These are phyloP conservation scores for Lasiosphaeriaceae sp. DNA, from an alignment of 495 filamentous ascomycete species.

Conservation along the genomic window DNA sequence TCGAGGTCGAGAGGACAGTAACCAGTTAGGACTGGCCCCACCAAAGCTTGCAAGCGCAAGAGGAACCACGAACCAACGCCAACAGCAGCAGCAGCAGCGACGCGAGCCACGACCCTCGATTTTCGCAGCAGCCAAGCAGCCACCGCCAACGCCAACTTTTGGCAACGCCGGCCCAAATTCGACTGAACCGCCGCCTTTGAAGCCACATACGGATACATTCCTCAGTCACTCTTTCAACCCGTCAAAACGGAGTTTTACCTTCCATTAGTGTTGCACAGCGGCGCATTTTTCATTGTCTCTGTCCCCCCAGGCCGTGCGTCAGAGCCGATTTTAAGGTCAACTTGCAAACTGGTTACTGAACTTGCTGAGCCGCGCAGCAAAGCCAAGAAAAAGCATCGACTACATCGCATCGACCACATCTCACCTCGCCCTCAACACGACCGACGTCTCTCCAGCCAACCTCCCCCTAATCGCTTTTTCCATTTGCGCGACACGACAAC, in stretches of 20 bases:
- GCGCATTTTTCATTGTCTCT: neutral
- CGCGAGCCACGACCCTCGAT: constrained; percentile 12
- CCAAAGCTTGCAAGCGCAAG: constrained; percentile 1
- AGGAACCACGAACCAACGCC: constrained; percentile 5
- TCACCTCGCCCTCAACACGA: neutral
- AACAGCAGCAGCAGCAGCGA: constrained; percentile 14
- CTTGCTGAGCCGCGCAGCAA: too few relatives aligned
- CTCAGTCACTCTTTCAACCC: constrained; percentile 17
- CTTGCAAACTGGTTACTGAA: too few relatives aligned
- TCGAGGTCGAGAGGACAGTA: too few relatives aligned
- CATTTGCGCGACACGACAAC: neutral
- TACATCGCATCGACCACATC: too few relatives aligned
- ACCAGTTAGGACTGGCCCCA: constrained; percentile 15
- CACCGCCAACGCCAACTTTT: constrained; percentile 7
- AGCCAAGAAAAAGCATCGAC: too few relatives aligned
- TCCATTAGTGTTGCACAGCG: neutral
- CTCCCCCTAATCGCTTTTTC: neutral
- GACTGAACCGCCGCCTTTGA: constrained; percentile 2
- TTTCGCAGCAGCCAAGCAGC: neutral
- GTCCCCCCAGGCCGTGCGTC: neutral
- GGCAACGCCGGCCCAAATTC: constrained; percentile 6
- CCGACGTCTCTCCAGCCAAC: neutral
- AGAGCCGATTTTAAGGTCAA: too few relatives aligned
- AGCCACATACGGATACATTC: neutral
- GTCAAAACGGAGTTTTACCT: neutral